Evolutionary conservation across 1,284 basidiomycete species (phyloP).

Genomic region (Exsudoporus floridanus): DNA sequence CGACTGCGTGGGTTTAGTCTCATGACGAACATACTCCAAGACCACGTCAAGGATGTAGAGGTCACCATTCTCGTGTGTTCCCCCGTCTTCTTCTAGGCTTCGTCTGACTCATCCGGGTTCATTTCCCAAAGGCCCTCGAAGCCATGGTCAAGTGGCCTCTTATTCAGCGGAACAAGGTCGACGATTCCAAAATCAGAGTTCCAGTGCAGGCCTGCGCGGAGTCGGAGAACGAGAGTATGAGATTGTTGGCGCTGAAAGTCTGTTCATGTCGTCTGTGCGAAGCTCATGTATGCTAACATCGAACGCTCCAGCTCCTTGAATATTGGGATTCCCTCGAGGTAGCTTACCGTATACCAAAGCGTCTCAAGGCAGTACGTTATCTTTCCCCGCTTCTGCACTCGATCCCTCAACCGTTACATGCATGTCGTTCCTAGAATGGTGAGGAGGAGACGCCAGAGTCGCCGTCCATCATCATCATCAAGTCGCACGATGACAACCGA

Average conservation of each 20-base stretch:
- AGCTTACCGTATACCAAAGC: conserved; percentile 84
- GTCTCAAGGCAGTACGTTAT: conserved; percentile 46
- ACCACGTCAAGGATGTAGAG: conserved; percentile 73
- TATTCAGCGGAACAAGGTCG: conserved; percentile 89
- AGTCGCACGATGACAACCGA: conserved; percentile 29
- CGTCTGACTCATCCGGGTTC: background rate
- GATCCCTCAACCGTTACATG: background rate
- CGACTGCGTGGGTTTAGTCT: conserved; percentile 92
- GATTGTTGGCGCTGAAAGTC: conserved; percentile 60
- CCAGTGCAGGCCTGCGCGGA: conserved; percentile 59
- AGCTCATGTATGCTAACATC: background rate
- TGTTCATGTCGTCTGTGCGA: conserved; percentile 8
- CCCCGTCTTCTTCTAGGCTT: background rate
- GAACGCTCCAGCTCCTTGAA: conserved; percentile 53
- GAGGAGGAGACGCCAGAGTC: conserved; percentile 25
- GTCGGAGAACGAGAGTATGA: conserved; percentile 58
- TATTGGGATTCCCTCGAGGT: conserved; percentile 76
- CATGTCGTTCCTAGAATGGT: conserved; percentile 26
- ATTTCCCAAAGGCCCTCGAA: conserved; percentile 59
- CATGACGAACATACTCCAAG: conserved; percentile 87
- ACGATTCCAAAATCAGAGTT: conserved; percentile 78
- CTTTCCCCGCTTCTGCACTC: background rate
- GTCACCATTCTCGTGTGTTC: conserved; percentile 64
- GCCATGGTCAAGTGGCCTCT: conserved; percentile 83
- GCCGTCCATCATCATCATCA: conserved; percentile 14